Base-by-base conservation (phyloP, 2,329 filamentous ascomycete genomes). In the Trichoderma lentiforme region DNA sequence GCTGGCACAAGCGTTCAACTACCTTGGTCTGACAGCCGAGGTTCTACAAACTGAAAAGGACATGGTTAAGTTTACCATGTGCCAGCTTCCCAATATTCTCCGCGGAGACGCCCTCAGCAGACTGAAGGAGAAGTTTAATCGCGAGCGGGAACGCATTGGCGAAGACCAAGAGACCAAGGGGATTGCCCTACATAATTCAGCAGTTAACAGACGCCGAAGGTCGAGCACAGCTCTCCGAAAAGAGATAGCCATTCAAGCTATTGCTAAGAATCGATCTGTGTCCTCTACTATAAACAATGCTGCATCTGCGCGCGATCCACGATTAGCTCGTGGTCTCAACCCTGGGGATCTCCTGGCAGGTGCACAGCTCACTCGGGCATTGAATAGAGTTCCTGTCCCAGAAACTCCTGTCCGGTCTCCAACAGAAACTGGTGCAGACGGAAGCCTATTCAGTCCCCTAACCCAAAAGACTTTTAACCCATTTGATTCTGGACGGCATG, bases 1-100 rank as follows among this genome's bases (percentile, higher is more conserved):
- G 0, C 89, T 99, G 68, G 93, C 95, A 0, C 98, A 97, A 12
- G 96, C 94, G 0, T 96, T 98, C 84, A 93, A 93, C 69, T 99
- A 99, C 77, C 89, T 99, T 18, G 96, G 97, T 1, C 82, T 99
- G 56, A 97, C 94, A 0, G 93, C 91, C 51, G 96, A 99, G 78
- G 95, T 99, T 0, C 82, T 99, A 14, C 92, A 94, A 63, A 98
- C 95, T 0, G 96, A 99, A 79, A 93, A 93, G 79, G 91, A 93
- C 74, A 97, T 99, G 92, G 92, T 96, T 79, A 93, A 93, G 75
- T 98, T 94, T 79, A 98, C 95, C 0, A 92, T 90, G 24, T 96
- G 94, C 77, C 94, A 98, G 78, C 84, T 99, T 58, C 96, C 97
- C 1, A 97, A 97, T 76, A 92, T 96, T 72, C 85, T 99, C 8